These are phyloP conservation scores for Paramecium biaurelia DNA, from an alignment of 73 alveolate species.

Conservation along the genomic window DNA sequence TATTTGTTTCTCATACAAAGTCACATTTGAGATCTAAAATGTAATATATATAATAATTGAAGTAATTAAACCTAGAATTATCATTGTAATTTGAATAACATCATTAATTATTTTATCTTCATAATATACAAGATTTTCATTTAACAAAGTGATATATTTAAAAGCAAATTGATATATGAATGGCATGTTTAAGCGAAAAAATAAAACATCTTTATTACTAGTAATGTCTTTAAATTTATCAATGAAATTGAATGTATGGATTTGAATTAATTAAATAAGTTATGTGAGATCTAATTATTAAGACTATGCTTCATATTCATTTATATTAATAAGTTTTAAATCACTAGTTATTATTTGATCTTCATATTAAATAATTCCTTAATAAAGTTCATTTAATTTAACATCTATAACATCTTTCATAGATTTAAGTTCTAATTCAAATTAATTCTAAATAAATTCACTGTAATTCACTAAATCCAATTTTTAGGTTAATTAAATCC, in stretches of 20 bases:
- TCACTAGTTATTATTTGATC: neutral
- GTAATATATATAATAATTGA: neutral
- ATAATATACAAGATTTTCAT: slow-evolving; percentile 30
- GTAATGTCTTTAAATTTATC: neutral
- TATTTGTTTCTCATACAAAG: slow-evolving; percentile 27
- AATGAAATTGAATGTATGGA: slow-evolving; percentile 6
- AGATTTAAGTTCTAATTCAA: neutral
- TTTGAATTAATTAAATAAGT: neutral
- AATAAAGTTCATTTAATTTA: slow-evolving; percentile 8
- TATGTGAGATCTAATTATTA: slow-evolving; percentile 18
- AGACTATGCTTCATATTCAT: neutral
- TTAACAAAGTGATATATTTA: neutral
- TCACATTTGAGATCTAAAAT: neutral
- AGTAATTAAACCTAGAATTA: neutral
- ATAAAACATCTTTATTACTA: neutral
- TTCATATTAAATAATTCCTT: slow-evolving; percentile 51
- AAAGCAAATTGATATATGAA: slow-evolving; percentile 6
- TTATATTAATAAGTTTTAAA: neutral
- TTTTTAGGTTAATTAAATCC: neutral
- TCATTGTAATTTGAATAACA: neutral
- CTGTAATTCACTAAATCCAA: neutral
- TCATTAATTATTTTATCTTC: slow-evolving; percentile 45
- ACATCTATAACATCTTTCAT: neutral
- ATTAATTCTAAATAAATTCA: neutral
- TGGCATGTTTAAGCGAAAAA: slow-evolving; percentile 9